Base-by-base conservation (phyloP, 495 filamentous ascomycete genomes). In the Aspergillus biplanus region DNA sequence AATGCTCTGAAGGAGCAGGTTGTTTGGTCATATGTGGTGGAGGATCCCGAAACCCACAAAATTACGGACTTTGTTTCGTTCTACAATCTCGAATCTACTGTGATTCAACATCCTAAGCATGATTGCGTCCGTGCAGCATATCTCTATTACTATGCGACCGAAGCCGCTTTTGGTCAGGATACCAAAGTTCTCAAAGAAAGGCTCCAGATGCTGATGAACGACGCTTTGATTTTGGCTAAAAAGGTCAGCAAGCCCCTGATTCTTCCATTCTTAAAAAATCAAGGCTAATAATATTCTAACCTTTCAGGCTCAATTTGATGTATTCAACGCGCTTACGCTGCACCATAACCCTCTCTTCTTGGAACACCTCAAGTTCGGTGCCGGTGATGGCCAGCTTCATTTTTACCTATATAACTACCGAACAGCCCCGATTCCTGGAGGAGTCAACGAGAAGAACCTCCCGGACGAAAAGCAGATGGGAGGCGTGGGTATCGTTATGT, bases 371-470 rank as follows among this genome's bases (percentile, higher is more conserved):
- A 97, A 94, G 74, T 99, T 97, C 63, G 94, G 93, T 31, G 85
- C 89, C 7, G 95, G 95, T 15, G 95, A 99, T 71, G 95, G 95
- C 52, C 91, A 93, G 71, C 80, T 99, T 60, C 92, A 98, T 71
- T 99, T 89, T 75, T 99, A 99, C 72, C 82, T 99, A 13, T 99
- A 94, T 82, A 99, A 98, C 78, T 99, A 97, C 82, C 87, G 91
- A 37, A 89, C 92, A 8, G 84, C 87, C 48, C 87, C 87, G 8
- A 87, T 99, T 63, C 79, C 85, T 9, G 93, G 95, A 31, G 95
- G 95, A 33, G 87, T 97, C 31, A 87, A 97, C 73, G 82, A 84
- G 59, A 86, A 83, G 65, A 95, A 95, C 69, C 77, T 83, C 58
- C 76, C 90, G 15, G 92, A 96, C 72, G 84, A 85, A 57, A 86